phyloP scores from a whole-genome alignment of 192 early-diverging fungal genomes.

The Coemansia sp. region DNA sequence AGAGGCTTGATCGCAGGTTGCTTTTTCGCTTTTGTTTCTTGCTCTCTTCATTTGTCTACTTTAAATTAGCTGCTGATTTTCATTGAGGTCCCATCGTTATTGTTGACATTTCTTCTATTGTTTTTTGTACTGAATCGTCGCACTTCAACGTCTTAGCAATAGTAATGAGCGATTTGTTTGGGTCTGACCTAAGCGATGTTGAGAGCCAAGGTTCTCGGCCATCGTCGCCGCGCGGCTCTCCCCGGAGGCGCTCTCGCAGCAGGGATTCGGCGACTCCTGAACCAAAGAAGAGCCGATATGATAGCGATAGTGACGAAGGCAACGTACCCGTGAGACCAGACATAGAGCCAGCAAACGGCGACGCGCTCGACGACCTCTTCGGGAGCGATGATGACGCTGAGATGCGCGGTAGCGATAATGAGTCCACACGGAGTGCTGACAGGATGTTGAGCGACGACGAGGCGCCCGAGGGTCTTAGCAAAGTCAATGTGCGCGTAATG shows the following conservation, averaged over 20 bases:
- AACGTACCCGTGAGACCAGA: background rate
- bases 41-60: background rate
- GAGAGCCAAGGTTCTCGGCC: slow-evolving; percentile 16
- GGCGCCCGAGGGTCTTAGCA: slow-evolving; percentile 5
- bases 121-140: slow-evolving; percentile 3
- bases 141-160: background rate
- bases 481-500: slow-evolving; percentile 32
- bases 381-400: slow-evolving; percentile 29
- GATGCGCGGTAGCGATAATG: slow-evolving; percentile 4
- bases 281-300: slow-evolving; percentile 34
- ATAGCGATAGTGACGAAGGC: slow-evolving; percentile 23
- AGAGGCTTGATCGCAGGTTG: background rate
- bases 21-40: background rate
- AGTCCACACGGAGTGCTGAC: background rate
- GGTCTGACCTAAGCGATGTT: slow-evolving; percentile 48
- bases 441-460: slow-evolving; percentile 16
- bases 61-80: slow-evolving; percentile 2
- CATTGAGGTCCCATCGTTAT: background rate
- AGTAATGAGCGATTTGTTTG: slow-evolving; percentile 55
- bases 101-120: background rate
- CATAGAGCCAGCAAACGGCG: background rate
- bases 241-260: background rate
- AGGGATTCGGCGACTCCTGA: slow-evolving; percentile 29
- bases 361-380: slow-evolving; percentile 27
- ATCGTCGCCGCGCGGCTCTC: slow-evolving; percentile 13